Evolutionary conservation across 2,329 filamentous ascomycete genomes (phyloP), one percentile per base, ranked within the genome.

Genomic region (Cylindrodendrum hubeiense): DNA sequence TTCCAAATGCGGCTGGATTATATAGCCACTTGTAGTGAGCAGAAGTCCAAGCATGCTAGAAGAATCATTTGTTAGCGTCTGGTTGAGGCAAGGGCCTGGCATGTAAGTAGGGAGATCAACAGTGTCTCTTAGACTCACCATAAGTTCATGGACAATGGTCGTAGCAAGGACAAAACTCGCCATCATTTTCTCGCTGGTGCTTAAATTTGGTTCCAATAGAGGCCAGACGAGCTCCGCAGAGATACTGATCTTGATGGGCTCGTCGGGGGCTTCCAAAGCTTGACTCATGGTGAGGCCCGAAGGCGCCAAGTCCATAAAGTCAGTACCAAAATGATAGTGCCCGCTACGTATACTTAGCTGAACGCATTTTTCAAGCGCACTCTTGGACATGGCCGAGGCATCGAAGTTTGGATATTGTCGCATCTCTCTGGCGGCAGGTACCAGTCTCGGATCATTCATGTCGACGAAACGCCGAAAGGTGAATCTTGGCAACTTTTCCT

Each of bases 141-240:
- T 71, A 7, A 78, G 24, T 56, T 78, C 76, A 22, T 78, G 76
- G 12, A 71, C 59, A 8, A 78, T 41, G 3, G 73, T 71, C 2
- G 49, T 30, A 3, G 74, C 72, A 13, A 75, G 30, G 10, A 67
- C 37, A 34, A 69, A 60, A 43, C 60, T 74, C 4, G 66, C 51
- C 67, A 74, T 68, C 33, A 72, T 54, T 52, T 71, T 75, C 65
- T 78, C 76, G 26, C 71, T 70, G 4, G 58, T 56, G 46, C 67
- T 74, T 28, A 74, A 71, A 8, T 67, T 65, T 12, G 63, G 46
- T 1, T 66, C 59, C 13, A 78, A 49, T 13, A 78, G 55, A 22
- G 74, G 70, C 63, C 70, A 77, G 5, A 78, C 44, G 15, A 67
- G 12, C 5, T 76, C 71, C 15, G 69, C 66, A 3, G 65, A 51